Conservation (phyloP, 2,329 filamentous ascomycete species). For the Paramyrothecium sp. region DNA sequence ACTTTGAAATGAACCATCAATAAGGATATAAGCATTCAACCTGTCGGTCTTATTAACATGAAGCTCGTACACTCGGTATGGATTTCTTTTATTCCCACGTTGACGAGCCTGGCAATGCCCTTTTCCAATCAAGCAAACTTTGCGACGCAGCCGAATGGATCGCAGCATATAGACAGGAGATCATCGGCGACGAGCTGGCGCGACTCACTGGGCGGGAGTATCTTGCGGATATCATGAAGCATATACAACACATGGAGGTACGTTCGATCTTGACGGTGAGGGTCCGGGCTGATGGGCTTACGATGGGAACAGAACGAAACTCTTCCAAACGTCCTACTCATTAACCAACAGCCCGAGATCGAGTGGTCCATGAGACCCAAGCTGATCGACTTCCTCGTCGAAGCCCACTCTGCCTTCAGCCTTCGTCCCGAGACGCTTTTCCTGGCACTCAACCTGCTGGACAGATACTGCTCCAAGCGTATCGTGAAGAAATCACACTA, state of each 20-base stretch:
- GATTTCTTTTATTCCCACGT: conserved; percentile 37
- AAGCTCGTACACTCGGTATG: conserved; percentile 35
- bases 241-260: conserved; percentile 95
- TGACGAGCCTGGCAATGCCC: conserved; percentile 49
- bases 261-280: conserved; percentile 17
- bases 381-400: conserved; percentile 95
- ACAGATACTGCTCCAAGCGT: conserved; percentile 95
- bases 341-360: conserved; percentile 98
- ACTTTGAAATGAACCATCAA: too few relatives aligned
- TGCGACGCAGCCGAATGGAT: conserved; percentile 77
- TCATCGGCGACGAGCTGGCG: conserved; percentile 86
- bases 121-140: conserved; percentile 57
- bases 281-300: conserved; percentile 17
- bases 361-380: conserved; percentile 99
- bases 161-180: conserved; percentile 80
- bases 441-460: conserved; percentile 92
- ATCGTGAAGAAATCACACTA: conserved; percentile 99
- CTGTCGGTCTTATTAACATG: neutral
- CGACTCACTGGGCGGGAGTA: conserved; percentile 85
- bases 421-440: conserved; percentile 93
- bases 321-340: conserved; percentile 91
- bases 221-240: conserved; percentile 87
- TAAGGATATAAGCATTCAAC: neutral
- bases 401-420: conserved; percentile 93
- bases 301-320: conserved; percentile 65